A percentile compares a stretch with the other conserved stretches of the same genome.
Evolutionary conservation across 495 filamentous ascomycete species (phyloP).

Genomic region (Penicillium steckii): DNA sequence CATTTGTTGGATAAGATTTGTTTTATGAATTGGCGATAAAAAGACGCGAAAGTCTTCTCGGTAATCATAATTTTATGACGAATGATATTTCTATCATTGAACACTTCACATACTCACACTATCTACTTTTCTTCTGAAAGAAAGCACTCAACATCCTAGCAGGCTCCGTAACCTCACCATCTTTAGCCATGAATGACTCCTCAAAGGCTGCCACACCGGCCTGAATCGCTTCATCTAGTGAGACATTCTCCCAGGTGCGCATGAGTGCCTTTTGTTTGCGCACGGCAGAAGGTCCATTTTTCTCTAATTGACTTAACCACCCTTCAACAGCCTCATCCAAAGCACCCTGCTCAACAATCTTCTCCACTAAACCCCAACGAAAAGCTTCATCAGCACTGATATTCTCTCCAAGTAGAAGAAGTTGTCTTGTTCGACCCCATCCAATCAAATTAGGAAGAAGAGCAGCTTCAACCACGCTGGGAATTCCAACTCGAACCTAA

Average conservation of each 20-base stretch:
- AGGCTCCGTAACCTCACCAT: conserved; percentile 11
- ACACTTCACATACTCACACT: too few species aligned
- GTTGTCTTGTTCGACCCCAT: conserved; percentile 24
- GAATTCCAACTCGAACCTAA: conserved; percentile 22
- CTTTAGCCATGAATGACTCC: conserved; percentile 14
- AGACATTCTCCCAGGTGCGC: conserved; percentile 21
- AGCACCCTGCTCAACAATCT: conserved; percentile 16
- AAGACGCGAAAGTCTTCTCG: not conserved
- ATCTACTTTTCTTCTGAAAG: too few species aligned
- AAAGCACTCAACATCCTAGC: conserved; percentile 22
- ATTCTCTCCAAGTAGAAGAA: conserved; percentile 25
- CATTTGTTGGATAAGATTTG: not conserved
- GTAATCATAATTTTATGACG: conserved; percentile 1
- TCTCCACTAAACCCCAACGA: conserved; percentile 25
- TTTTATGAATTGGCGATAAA: not conserved
- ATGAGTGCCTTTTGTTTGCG: conserved; percentile 26
- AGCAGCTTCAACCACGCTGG: conserved; percentile 27
- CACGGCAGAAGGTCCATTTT: conserved; percentile 23
- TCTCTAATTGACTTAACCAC: conserved; percentile 21
- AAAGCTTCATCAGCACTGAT: conserved; percentile 22
- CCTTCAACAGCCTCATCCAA: conserved; percentile 25
- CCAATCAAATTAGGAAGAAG: conserved; percentile 22
- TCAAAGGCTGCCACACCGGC: conserved; percentile 22
- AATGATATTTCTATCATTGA: not conserved
- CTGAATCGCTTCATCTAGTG: conserved; percentile 16